Percentiles rank a stretch among this genome's conserved stretches.
Conservation (phyloP, 2,329 filamentous ascomycete genomes). For the Pezicula carpinea region DNA sequence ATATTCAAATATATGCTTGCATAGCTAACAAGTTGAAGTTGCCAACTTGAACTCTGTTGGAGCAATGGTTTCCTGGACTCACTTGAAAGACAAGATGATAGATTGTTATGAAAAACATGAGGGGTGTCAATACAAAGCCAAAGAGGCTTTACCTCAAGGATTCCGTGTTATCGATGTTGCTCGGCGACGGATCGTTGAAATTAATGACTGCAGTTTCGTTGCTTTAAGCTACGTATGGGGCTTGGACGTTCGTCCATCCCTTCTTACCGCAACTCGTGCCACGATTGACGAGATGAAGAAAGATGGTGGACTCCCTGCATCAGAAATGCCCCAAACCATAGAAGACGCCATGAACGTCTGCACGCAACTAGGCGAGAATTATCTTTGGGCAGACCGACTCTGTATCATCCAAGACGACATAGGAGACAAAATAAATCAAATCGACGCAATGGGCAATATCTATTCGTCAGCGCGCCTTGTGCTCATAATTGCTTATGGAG, state of each 20-base stretch:
- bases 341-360: too few relatives aligned
- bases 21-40: slow-evolving; percentile 1
- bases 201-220: neutral
- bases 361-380: too few relatives aligned
- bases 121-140: neutral
- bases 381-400: too few relatives aligned
- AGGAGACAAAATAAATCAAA: too few relatives aligned
- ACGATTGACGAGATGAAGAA: neutral
- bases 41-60: neutral
- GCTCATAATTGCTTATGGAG: slow-evolving; percentile 1
- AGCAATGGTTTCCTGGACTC: slow-evolving; percentile 2
- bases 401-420: too few relatives aligned
- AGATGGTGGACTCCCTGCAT: too few relatives aligned
- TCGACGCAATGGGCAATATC: too few relatives aligned
- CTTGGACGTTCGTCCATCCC: neutral
- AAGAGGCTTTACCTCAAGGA: neutral
- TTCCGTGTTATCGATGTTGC: slow-evolving; percentile 4
- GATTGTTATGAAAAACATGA: slow-evolving; percentile 1
- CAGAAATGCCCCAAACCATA: too few relatives aligned
- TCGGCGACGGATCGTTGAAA: neutral
- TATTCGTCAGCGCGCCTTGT: too few relatives aligned
- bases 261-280: too few relatives aligned
- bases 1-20: neutral
- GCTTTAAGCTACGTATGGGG: too few relatives aligned
- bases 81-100: neutral